Conservation (phyloP, 495 filamentous ascomycete species). For the Penicillium longicatenatum region DNA sequence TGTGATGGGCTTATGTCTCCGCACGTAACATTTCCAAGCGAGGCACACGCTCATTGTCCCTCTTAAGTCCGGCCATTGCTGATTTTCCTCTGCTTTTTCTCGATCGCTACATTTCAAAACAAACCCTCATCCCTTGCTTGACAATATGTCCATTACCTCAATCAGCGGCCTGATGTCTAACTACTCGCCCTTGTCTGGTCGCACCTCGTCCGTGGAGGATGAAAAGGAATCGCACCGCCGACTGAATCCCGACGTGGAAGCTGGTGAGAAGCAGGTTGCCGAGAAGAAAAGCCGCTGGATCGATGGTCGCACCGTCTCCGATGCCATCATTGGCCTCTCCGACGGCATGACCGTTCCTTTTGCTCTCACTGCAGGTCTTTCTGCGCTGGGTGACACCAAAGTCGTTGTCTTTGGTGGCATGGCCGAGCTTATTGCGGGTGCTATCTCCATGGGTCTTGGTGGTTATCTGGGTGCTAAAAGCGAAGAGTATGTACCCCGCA, state of each 20-base stretch:
- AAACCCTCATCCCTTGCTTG: conserved; percentile 4
- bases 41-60: conserved; percentile 9
- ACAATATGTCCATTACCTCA: conserved; percentile 43
- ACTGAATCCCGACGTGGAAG: conserved; percentile 25
- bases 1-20: conserved; percentile 15
- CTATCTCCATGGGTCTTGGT: conserved; percentile 61
- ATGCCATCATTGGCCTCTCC: conserved; percentile 62
- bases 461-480: conserved; percentile 69
- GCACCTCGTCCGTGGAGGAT: conserved; percentile 30
- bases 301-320: conserved; percentile 56
- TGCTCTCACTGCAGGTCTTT: conserved; percentile 59
- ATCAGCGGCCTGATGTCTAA: conserved; percentile 39
- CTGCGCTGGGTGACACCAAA: conserved; percentile 53
- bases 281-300: conserved; percentile 26
- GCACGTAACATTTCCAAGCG: conserved; percentile 19
- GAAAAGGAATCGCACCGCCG: conserved; percentile 35
- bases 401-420: conserved; percentile 60
- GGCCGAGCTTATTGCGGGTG: conserved; percentile 59
- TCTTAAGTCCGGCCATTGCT: conserved; percentile 5
- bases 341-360: conserved; percentile 65
- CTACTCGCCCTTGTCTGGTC: conserved; percentile 41
- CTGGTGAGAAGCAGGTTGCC: conserved; percentile 20
- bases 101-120: not conserved
- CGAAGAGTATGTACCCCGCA: conserved; percentile 53
- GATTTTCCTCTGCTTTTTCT: not conserved